Conservation (phyloP, 2,329 filamentous ascomycete species). For the Nothophoma quercina region DNA sequence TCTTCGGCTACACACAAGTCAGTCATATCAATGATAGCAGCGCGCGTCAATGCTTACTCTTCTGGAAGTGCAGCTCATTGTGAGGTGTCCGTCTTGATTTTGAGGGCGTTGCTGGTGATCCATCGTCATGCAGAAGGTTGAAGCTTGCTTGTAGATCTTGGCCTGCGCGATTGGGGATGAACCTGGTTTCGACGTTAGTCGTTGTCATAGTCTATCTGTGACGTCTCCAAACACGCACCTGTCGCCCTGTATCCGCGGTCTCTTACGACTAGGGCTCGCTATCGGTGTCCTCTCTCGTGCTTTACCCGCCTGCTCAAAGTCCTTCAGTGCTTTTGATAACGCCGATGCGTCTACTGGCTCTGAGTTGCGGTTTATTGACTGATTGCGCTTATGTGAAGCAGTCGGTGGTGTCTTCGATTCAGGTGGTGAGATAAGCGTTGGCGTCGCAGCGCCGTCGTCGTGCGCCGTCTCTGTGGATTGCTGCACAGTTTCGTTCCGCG, state of each 20-base stretch:
- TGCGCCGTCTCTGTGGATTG: constrained; percentile 27
- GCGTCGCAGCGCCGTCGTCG: constrained; percentile 50
- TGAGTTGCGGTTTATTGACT: constrained; percentile 50
- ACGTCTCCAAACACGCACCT: constrained; percentile 37
- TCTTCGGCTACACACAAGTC: constrained; percentile 72
- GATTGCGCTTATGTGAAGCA: constrained; percentile 58
- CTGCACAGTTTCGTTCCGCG: constrained; percentile 23
- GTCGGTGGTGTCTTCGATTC: constrained; percentile 68
- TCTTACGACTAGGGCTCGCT: constrained; percentile 72
- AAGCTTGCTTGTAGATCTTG: constrained; percentile 95
- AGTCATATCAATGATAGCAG: constrained; percentile 11
- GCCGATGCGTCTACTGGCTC: constrained; percentile 67
- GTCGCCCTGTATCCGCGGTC: constrained; percentile 70
- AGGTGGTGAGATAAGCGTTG: constrained; percentile 62
- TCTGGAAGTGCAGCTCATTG: constrained; percentile 92
- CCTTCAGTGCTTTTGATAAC: constrained; percentile 67
- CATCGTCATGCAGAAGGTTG: constrained; percentile 89
- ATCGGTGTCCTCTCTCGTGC: constrained; percentile 68
- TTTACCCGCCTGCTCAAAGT: constrained; percentile 67
- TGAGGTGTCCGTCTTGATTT: constrained; percentile 83
- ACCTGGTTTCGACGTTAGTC: constrained; percentile 62
- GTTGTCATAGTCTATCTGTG: neutral
- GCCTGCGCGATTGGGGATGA: constrained; percentile 92
- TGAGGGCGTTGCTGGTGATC: constrained; percentile 89
- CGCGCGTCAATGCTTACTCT: constrained; percentile 59